phyloP scores from a whole-genome alignment of 2,329 filamentous ascomycete species.

The Fusarium pseudocircinatum region DNA sequence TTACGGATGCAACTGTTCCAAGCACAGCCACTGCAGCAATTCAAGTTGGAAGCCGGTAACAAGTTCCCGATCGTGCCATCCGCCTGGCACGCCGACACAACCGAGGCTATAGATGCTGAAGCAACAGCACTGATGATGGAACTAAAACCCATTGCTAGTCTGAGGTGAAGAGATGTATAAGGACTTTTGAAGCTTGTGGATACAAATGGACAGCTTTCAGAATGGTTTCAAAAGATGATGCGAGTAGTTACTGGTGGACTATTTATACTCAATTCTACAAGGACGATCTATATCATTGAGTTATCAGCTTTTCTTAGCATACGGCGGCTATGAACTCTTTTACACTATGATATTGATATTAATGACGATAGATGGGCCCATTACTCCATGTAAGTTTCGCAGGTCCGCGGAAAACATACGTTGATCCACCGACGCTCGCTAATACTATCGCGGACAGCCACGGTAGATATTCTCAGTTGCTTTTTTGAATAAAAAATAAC shows the following conservation, averaged over 20 bases:
- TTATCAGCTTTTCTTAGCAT: fast-evolving
- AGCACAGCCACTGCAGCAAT: background rate
- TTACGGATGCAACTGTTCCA: background rate
- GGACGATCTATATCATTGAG: background rate
- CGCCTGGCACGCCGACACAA: background rate
- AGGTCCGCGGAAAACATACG: background rate
- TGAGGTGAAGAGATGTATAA: background rate
- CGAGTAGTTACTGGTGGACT: fast-evolving
- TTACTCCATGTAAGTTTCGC: background rate
- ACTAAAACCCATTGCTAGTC: fast-evolving
- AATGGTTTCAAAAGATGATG: background rate
- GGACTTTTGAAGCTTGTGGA: background rate
- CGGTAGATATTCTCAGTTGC: background rate
- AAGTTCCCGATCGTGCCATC: background rate
- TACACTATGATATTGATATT: no score
- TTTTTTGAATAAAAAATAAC: fast-evolving
- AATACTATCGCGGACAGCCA: fast-evolving
- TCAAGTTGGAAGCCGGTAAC: background rate
- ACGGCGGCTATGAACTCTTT: background rate
- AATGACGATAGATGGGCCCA: background rate
- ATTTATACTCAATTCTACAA: background rate
- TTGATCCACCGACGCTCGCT: background rate
- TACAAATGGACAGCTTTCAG: background rate
- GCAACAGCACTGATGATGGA: background rate
- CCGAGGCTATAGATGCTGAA: background rate